Conservation (phyloP, 306 rosid genomes). For the Sophora flavescens region DNA sequence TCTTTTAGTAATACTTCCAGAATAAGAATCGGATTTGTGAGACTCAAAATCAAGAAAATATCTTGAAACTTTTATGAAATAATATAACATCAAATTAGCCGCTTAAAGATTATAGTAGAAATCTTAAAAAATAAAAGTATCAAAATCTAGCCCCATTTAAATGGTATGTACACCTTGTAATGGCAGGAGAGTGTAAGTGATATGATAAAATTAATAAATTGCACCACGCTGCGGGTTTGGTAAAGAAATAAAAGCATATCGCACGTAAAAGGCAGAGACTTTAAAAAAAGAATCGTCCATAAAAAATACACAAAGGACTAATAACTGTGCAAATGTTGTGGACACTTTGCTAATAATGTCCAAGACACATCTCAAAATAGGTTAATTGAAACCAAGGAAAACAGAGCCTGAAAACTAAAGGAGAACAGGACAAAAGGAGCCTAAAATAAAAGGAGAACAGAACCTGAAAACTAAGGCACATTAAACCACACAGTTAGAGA, state of each 20-base stretch:
- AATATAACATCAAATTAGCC: conserved; percentile 16
- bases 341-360: not conserved
- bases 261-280: conserved; percentile 25
- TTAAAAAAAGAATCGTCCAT: conserved; percentile 6
- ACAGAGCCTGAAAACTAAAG: no score
- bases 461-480: no score
- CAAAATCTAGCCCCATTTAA: not conserved
- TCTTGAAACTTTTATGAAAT: conserved; percentile 40
- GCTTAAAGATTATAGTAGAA: not conserved
- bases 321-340: not conserved
- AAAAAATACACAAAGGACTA: not conserved
- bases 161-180: not conserved
- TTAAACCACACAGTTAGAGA: no score
- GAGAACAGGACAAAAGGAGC: no score
- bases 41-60: conserved; percentile 17
- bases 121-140: not conserved
- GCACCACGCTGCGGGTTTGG: conserved; percentile 11
- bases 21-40: conserved; percentile 42
- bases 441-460: no score
- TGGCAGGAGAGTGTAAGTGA: conserved; percentile 1
- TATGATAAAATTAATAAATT: not conserved
- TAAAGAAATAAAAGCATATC: conserved; percentile 35
- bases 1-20: conserved; percentile 1
- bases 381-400: no score
- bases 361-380: no score